phyloP scores from a whole-genome alignment of 1,139 yeast species.

The Petasospora rhodanensis region DNA sequence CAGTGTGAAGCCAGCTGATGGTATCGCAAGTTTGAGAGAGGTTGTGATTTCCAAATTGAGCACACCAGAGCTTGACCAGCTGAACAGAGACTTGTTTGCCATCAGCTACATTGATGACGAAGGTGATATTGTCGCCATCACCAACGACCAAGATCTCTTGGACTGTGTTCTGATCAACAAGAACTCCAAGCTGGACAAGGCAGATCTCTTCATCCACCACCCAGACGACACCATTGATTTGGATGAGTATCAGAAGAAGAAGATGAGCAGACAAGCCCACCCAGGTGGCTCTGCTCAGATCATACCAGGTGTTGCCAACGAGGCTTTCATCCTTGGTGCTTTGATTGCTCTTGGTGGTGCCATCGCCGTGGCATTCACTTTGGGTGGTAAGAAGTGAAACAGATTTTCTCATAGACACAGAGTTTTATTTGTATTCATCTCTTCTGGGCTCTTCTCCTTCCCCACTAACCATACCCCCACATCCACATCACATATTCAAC shows the following conservation, averaged over 20 bases:
- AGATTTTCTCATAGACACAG: no score
- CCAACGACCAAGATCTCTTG: conserved; percentile 64
- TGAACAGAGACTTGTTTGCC: conserved; percentile 48
- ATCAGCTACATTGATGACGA: conserved; percentile 83
- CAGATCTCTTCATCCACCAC: conserved; percentile 70
- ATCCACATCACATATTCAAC: no score
- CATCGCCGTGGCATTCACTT: conserved; percentile 26
- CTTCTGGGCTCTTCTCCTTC: background rate
- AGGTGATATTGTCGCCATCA: conserved; percentile 74
- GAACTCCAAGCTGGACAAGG: conserved; percentile 49
- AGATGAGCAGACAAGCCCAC: conserved; percentile 11
- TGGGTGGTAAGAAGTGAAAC: conserved; percentile 13
- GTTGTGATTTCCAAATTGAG: conserved; percentile 44
- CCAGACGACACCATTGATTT: conserved; percentile 45
- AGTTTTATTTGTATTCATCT: background rate
- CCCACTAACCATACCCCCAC: background rate
- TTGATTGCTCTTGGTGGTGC: conserved; percentile 60
- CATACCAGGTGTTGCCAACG: conserved; percentile 57
- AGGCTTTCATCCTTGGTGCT: conserved; percentile 58
- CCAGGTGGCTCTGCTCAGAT: conserved; percentile 23
- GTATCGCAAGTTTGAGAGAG: conserved; percentile 40
- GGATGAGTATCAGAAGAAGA: conserved; percentile 20
- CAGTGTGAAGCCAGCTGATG: conserved; percentile 45
- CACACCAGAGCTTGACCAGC: conserved; percentile 34
- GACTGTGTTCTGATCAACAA: conserved; percentile 64